Percentiles rank a stretch among this genome's conserved stretches.
Conservation (phyloP, 1,139 yeast species). For the Saccharomyces hybrid region DNA sequence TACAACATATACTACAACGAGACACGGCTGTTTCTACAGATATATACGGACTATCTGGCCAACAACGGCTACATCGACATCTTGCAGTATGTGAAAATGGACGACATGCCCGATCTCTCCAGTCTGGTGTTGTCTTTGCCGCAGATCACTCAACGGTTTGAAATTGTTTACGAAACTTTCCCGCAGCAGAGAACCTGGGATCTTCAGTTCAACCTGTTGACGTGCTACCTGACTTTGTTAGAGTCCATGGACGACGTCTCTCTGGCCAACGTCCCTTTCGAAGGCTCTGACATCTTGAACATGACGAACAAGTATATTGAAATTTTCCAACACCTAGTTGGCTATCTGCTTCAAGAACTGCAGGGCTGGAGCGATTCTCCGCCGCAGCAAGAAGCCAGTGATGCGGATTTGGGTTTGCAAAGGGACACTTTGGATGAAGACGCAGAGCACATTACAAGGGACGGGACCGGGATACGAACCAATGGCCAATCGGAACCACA, state of each 20-base stretch:
- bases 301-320: constrained; percentile 13
- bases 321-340: constrained; percentile 11
- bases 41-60: constrained; percentile 26
- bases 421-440: constrained; percentile 7
- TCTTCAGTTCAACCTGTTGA: constrained; percentile 26
- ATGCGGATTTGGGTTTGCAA: not conserved
- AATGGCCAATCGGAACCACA: constrained; percentile 2
- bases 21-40: constrained; percentile 25
- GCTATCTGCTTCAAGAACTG: constrained; percentile 18
- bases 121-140: constrained; percentile 15
- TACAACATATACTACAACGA: constrained; percentile 29
- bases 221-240: constrained; percentile 21
- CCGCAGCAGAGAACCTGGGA: constrained; percentile 28
- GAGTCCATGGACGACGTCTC: constrained; percentile 17
- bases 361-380: constrained; percentile 5
- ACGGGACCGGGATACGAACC: constrained; percentile 13
- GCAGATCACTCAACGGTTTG: constrained; percentile 21
- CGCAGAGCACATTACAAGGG: not conserved
- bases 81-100: constrained; percentile 23
- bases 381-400: constrained; percentile 3
- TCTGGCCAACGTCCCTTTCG: constrained; percentile 1
- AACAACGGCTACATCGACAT: constrained; percentile 28
- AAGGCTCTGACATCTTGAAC: constrained; percentile 14
- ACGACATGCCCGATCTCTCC: constrained; percentile 17
- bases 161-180: constrained; percentile 15